These are phyloP conservation scores for Ephemerocybe angulata DNA, from an alignment of 768 basidiomycete species.

Conservation along the genomic window DNA sequence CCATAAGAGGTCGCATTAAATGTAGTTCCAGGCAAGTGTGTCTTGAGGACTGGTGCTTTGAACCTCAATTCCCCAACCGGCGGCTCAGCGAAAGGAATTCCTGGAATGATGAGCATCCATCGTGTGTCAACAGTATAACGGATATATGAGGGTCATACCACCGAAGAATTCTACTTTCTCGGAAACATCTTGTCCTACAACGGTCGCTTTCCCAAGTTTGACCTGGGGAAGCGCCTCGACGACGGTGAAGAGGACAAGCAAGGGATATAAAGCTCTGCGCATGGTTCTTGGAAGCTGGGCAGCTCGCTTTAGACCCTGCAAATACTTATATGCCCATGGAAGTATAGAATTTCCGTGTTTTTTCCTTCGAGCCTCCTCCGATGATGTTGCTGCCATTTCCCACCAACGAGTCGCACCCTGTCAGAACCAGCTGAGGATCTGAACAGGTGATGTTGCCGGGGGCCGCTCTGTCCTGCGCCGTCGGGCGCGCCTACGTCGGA, in stretches of 20 bases:
- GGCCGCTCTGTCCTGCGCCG: too few relatives aligned
- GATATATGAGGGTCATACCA: constrained; percentile 23
- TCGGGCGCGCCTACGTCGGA: too few relatives aligned
- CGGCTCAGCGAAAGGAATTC: constrained; percentile 53
- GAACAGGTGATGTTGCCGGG: too few relatives aligned
- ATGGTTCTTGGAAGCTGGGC: too few relatives aligned
- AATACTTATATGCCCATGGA: too few relatives aligned
- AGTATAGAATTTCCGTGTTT: too few relatives aligned
- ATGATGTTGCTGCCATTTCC: too few relatives aligned
- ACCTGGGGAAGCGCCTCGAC: constrained; percentile 26
- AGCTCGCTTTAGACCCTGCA: too few relatives aligned
- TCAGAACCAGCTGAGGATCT: too few relatives aligned
- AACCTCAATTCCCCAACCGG: constrained; percentile 48
- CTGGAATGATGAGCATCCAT: constrained; percentile 20
- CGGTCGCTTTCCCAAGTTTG: constrained; percentile 33
- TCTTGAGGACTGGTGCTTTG: constrained; percentile 43
- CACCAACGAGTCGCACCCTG: too few relatives aligned
- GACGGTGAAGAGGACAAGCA: not conserved
- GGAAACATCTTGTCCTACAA: constrained; percentile 29
- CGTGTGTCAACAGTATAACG: not conserved
- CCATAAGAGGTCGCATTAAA: constrained; percentile 49
- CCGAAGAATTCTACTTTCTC: constrained; percentile 44
- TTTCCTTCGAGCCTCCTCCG: too few relatives aligned
- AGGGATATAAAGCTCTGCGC: not conserved
- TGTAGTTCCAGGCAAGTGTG: constrained; percentile 25